Evolutionary conservation across 73 alveolate genomes (phyloP), one percentile per base, ranked within the genome.

Genomic region (Loxodes magnus): DNA sequence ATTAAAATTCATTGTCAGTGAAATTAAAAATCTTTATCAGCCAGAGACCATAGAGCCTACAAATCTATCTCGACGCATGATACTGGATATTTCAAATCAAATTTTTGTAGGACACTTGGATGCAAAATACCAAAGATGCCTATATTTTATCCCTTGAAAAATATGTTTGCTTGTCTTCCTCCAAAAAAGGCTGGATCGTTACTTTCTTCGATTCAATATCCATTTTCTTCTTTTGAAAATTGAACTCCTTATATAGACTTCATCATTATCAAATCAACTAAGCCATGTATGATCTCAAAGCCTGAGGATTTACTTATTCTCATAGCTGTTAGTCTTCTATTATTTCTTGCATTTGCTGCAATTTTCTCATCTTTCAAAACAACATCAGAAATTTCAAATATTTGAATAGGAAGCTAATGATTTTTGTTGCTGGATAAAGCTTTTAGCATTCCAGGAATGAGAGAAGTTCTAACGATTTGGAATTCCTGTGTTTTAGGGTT

Each of bases 401-500:
- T 51, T 43, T 73, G 72, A 35, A 79, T 67, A 31, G 98, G 98
- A 35, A 86, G 67, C 69, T 73, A 59, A 41, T 44, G n/a, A 44
- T 69, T 64, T 62, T 60, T 74, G 76, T 82, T 88, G 9, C 93
- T 66, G 51, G 82, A 76, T 44, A 92, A 53, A 41, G 94, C 73
- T 53, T 92, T 93, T 25, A 94, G 82, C 14, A 93, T 56, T 33
- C 98, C 98, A 23, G 99, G 98, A 23, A 89, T 65, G 26, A 94
- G 71, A 17, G 98, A 65, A 43, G 94, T 91, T 78, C 99, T 79
- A 17, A 79, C 87, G 29, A 87, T 62, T 70, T 88, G 90, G 84
- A 84, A 84, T 50, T 81, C 89, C 33, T 60, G 54, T 16, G 92
- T 49, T 56, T 84, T 84, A 2, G 92, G 75, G 61, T 84, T 80